Evolutionary conservation across 805 yeast species (phyloP).

Genomic region (Lipomyces mesembrius): DNA sequence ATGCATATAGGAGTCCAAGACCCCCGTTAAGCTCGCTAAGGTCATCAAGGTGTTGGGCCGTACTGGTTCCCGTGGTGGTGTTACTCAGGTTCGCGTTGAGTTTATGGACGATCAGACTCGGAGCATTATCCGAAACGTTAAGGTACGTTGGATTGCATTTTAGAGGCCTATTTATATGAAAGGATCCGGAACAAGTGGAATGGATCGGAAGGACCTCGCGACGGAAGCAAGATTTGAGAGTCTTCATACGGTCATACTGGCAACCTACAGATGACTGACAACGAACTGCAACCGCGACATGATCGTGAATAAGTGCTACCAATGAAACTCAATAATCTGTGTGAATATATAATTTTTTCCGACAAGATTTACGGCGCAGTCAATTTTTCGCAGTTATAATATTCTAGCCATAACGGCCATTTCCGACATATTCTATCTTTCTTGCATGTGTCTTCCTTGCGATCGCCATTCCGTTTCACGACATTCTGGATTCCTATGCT

Average conservation of each 20-base stretch:
- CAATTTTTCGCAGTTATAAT: too few relatives aligned
- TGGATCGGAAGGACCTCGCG: not conserved
- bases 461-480: not conserved
- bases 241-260: not conserved
- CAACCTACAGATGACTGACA: too few relatives aligned
- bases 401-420: not conserved
- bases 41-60: constrained; percentile 99
- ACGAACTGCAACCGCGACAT: too few relatives aligned
- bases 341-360: too few relatives aligned
- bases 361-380: too few relatives aligned
- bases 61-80: constrained; percentile 99
- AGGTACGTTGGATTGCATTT: constrained; percentile 22
- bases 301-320: too few relatives aligned
- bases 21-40: constrained; percentile 98
- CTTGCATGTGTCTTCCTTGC: not conserved
- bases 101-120: constrained; percentile 94
- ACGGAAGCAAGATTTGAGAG: not conserved
- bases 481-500: not conserved
- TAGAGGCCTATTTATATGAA: not conserved
- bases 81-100: constrained; percentile 97
- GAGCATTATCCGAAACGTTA: constrained; percentile 96
- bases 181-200: not conserved
- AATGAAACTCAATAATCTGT: too few relatives aligned
- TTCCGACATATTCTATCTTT: not conserved
- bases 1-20: constrained; percentile 48